A percentile compares a stretch with the other conserved stretches of the same genome.
phyloP scores from a whole-genome alignment of 2,329 filamentous ascomycete genomes.

The Neofusicoccum kwambonambiense region DNA sequence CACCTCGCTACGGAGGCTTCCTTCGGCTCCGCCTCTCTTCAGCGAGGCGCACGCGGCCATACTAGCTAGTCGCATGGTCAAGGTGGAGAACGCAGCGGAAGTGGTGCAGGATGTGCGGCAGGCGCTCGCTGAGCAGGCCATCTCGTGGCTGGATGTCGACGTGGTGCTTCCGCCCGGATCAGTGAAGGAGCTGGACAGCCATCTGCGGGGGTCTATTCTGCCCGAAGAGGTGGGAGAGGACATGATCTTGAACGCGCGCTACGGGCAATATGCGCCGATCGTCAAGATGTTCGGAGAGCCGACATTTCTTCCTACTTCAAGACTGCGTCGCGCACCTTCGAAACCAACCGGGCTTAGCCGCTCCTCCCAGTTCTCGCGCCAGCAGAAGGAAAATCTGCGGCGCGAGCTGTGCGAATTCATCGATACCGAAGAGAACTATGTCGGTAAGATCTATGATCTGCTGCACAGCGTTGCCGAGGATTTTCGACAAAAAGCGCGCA shows the following conservation, averaged over 20 bases:
- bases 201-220: constrained; percentile 54
- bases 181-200: constrained; percentile 49
- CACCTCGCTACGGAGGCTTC: constrained; percentile 55
- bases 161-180: constrained; percentile 77
- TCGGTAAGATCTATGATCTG: constrained; percentile 80
- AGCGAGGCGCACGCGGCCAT: constrained; percentile 91
- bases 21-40: constrained; percentile 70
- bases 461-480: constrained; percentile 78
- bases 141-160: constrained; percentile 85
- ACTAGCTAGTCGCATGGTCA: constrained; percentile 79
- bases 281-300: constrained; percentile 79
- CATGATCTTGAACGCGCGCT: constrained; percentile 67
- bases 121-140: constrained; percentile 75
- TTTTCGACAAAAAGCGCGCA: constrained; percentile 68
- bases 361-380: constrained; percentile 72
- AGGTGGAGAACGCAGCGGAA: constrained; percentile 72
- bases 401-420: constrained; percentile 88
- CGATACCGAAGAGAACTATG: constrained; percentile 92
- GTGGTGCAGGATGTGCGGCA: constrained; percentile 71
- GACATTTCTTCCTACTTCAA: constrained; percentile 82
- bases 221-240: constrained; percentile 59
- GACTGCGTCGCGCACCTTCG: constrained; percentile 80
- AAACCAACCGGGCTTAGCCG: constrained; percentile 78
- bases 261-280: constrained; percentile 73
- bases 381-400: constrained; percentile 80